These are phyloP conservation scores for Xylaria sp. DNA, from an alignment of 495 filamentous ascomycete genomes.

Conservation along the genomic window DNA sequence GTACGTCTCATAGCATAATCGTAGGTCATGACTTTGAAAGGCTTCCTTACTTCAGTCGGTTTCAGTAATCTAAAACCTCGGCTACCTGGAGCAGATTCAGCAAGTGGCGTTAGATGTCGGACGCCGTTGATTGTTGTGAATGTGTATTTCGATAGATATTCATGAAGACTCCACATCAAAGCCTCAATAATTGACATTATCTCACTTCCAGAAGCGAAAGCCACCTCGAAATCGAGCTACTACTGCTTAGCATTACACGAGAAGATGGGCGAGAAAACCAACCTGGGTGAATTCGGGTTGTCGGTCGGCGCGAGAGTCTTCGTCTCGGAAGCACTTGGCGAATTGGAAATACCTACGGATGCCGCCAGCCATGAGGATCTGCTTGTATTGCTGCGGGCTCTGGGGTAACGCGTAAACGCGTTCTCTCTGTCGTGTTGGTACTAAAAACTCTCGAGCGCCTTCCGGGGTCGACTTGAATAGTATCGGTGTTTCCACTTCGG, in stretches of 20 bases:
- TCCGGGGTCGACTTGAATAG: conserved; percentile 98
- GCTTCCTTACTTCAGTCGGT: too few species aligned
- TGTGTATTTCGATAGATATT: background rate
- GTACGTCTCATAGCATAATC: conserved; percentile 78
- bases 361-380: conserved; percentile 94
- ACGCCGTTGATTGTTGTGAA: background rate
- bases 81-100: too few species aligned
- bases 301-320: conserved; percentile 89
- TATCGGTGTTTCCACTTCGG: conserved; percentile 88
- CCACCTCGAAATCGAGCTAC: conserved; percentile 91
- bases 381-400: conserved; percentile 98
- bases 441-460: conserved; percentile 93
- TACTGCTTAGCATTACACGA: conserved; percentile 26
- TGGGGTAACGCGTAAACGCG: conserved; percentile 91
- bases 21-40: conserved; percentile 62
- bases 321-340: conserved; percentile 93
- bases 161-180: conserved; percentile 64
- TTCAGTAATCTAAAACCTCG: background rate
- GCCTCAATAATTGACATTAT: conserved; percentile 75
- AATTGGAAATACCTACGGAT: conserved; percentile 87
- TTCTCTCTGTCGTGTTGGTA: conserved; percentile 77
- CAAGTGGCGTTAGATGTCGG: conserved; percentile 36
- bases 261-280: conserved; percentile 24
- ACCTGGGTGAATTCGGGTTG: conserved; percentile 98
- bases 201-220: conserved; percentile 74